A percentile compares a stretch with the other conserved stretches of the same genome.
phyloP scores from a whole-genome alignment of 2,329 filamentous ascomycete genomes.

The Curvularia verruculosa region DNA sequence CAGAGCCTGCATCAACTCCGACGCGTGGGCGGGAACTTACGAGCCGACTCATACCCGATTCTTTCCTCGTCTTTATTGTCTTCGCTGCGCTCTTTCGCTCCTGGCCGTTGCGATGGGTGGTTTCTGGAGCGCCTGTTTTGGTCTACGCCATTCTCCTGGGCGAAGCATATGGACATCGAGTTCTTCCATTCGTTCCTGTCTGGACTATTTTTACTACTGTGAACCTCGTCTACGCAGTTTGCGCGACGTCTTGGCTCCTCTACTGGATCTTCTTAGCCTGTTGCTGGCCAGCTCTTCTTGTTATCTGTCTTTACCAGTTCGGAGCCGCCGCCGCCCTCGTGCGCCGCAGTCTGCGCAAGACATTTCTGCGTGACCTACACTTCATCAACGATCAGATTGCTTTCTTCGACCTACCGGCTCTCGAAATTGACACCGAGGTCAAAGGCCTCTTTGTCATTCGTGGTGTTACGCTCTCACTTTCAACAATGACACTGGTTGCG shows the following conservation, averaged over 20 bases:
- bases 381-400: slow-evolving; percentile 61
- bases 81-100: slow-evolving; percentile 18
- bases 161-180: slow-evolving; percentile 45
- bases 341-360: slow-evolving; percentile 44
- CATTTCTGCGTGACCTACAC: slow-evolving; percentile 53
- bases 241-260: slow-evolving; percentile 60
- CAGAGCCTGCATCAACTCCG: slow-evolving; percentile 1
- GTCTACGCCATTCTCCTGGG: slow-evolving; percentile 47
- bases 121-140: slow-evolving; percentile 52
- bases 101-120: slow-evolving; percentile 45
- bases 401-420: slow-evolving; percentile 56
- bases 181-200: slow-evolving; percentile 54
- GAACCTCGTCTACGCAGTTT: slow-evolving; percentile 56
- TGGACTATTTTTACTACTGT: slow-evolving; percentile 56
- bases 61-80: slow-evolving; percentile 19
- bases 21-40: slow-evolving; percentile 20
- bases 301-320: slow-evolving; percentile 58
- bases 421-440: slow-evolving; percentile 62
- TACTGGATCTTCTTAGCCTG: slow-evolving; percentile 51
- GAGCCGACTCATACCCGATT: slow-evolving; percentile 20
- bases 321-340: slow-evolving; percentile 46
- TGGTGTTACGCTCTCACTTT: slow-evolving; percentile 59
- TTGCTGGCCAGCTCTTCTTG: slow-evolving; percentile 52
- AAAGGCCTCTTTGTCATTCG: slow-evolving; percentile 60
- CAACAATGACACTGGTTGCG: slow-evolving; percentile 56